Evolutionary conservation across 371 early-diverging fungal species (phyloP).

Genomic region (Smittium mucronatum): DNA sequence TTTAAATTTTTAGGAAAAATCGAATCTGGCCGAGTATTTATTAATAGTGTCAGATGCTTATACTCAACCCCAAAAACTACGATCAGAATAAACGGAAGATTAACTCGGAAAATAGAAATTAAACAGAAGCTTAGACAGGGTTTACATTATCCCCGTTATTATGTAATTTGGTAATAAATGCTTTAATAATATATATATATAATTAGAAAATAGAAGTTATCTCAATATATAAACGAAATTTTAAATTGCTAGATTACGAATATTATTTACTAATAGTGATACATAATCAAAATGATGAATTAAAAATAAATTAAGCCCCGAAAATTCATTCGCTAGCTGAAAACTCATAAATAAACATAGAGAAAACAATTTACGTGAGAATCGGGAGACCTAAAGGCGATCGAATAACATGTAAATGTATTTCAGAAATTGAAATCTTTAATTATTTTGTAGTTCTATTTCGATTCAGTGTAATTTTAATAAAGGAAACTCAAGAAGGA

Average conservation of each 20-base stretch:
- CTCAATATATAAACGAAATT: neutral
- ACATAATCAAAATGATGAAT: neutral
- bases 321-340: constrained; percentile 1
- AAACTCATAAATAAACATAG: constrained; percentile 1
- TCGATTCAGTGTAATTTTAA: neutral
- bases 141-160: constrained; percentile 13
- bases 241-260: constrained; percentile 11
- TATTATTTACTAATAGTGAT: constrained; percentile 12
- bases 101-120: constrained; percentile 4
- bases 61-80: neutral
- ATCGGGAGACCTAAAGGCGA: neutral
- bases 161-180: constrained; percentile 14
- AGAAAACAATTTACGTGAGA: constrained; percentile 2
- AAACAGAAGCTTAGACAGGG: constrained; percentile 13
- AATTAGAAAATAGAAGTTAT: neutral
- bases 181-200: constrained; percentile 11
- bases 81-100: constrained; percentile 9
- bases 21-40: neutral
- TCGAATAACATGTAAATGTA: too few relatives aligned
- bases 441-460: constrained; percentile 1
- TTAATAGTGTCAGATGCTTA: neutral
- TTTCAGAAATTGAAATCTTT: constrained; percentile 5
- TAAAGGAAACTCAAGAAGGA: neutral
- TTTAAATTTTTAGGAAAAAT: constrained; percentile 4
- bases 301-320: neutral